phyloP scores from a whole-genome alignment of 805 yeast genomes.

The Candida berthetii region DNA sequence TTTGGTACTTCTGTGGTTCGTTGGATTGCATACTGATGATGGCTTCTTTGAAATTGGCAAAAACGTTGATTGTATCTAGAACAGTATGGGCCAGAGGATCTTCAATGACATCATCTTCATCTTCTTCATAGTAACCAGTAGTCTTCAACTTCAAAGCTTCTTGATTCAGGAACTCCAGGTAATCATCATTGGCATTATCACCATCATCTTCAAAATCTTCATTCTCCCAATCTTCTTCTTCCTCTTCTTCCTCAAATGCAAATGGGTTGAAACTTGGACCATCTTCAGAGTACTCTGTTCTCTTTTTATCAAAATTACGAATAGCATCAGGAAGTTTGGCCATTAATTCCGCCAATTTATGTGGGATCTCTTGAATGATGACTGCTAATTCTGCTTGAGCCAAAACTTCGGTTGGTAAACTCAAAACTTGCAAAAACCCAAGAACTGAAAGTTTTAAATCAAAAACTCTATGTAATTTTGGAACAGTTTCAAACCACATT shows the following conservation, averaged over 20 bases:
- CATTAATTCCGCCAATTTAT: conserved; percentile 44
- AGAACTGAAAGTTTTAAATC: conserved; percentile 74
- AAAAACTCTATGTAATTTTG: conserved; percentile 59
- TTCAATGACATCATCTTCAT: conserved; percentile 71
- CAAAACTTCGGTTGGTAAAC: conserved; percentile 21
- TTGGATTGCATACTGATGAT: conserved; percentile 41
- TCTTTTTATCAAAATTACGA: conserved; percentile 52
- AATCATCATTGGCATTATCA: conserved; percentile 33
- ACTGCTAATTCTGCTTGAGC: conserved; percentile 26
- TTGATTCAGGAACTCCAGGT: conserved; percentile 39
- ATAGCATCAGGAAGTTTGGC: conserved; percentile 69
- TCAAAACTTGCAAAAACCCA: conserved; percentile 50
- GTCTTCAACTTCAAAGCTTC: conserved; percentile 34
- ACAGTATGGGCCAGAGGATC: conserved; percentile 78
- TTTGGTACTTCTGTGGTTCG: conserved; percentile 43
- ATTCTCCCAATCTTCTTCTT: conserved; percentile 30
- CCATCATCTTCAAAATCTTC: conserved; percentile 22
- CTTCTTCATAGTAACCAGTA: conserved; percentile 26
- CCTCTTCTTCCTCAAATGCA: conserved; percentile 23
- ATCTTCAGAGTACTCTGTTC: conserved; percentile 33
- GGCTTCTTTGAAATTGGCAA: conserved; percentile 54
- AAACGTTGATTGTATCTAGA: conserved; percentile 71
- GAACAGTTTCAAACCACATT: conserved; percentile 55
- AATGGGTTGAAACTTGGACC: conserved; percentile 23
- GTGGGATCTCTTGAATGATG: conserved; percentile 43